Evolutionary conservation across 2,329 filamentous ascomycete genomes (phyloP).

Genomic region (Xylaria sp.): DNA sequence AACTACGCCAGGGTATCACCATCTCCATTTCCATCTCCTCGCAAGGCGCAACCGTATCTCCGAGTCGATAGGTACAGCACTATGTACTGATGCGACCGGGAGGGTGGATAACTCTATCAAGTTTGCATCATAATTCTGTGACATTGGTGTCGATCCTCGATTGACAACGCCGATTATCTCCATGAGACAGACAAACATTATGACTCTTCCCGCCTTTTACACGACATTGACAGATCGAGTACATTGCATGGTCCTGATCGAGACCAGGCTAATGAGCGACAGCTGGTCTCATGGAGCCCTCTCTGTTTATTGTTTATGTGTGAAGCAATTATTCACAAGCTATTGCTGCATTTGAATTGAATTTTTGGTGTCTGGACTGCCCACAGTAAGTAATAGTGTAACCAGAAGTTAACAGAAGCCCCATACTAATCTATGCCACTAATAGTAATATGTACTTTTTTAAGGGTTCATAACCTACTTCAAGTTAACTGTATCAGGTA

Average conservation of each 20-base stretch:
- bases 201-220: constrained; percentile 28
- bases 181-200: constrained; percentile 1
- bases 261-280: background rate
- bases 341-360: constrained; percentile 1
- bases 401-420: background rate
- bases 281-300: background rate
- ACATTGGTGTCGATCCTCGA: constrained; percentile 30
- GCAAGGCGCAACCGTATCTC: constrained; percentile 28
- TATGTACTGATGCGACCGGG: background rate
- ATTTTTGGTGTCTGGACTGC: background rate
- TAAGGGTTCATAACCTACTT: background rate
- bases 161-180: constrained; percentile 23
- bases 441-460: background rate
- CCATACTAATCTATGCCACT: background rate
- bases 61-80: background rate
- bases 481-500: constrained; percentile 12
- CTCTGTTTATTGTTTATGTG: background rate
- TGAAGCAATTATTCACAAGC: constrained; percentile 2
- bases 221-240: background rate
- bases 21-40: background rate
- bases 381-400: background rate
- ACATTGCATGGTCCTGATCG: constrained; percentile 5
- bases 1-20: constrained; percentile 5
- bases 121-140: constrained; percentile 21
- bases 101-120: background rate